Evolutionary conservation across 2,329 filamentous ascomycete genomes (phyloP).

Genomic region (Dothidotthia symphoricarpi): DNA sequence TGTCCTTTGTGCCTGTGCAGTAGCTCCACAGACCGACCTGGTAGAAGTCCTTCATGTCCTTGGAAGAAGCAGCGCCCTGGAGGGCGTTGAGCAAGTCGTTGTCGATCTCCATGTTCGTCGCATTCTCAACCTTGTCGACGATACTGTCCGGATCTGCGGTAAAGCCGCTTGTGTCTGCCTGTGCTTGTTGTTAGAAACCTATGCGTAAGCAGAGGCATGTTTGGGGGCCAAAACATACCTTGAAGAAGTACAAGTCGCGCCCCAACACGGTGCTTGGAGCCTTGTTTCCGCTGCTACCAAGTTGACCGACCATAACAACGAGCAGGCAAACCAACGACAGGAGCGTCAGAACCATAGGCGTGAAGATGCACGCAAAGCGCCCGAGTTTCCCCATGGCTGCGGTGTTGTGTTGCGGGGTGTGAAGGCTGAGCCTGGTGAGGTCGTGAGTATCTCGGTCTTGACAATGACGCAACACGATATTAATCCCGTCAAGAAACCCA

Average conservation of each 20-base stretch:
- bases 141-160: constrained; percentile 49
- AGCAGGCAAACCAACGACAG: constrained; percentile 69
- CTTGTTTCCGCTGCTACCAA: constrained; percentile 43
- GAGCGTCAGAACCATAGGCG: constrained; percentile 80
- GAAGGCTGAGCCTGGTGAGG: constrained; percentile 11
- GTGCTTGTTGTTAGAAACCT: constrained; percentile 14
- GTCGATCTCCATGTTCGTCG: constrained; percentile 33
- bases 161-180: constrained; percentile 52
- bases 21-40: constrained; percentile 83
- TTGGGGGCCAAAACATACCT: constrained; percentile 44
- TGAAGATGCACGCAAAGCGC: constrained; percentile 79
- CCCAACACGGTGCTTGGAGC: constrained; percentile 44
- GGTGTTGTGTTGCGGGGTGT: constrained; percentile 11
- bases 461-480: not conserved
- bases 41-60: constrained; percentile 70
- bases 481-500: not conserved
- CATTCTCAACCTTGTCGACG: constrained; percentile 21
- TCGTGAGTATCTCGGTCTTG: too few species aligned
- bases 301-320: constrained; percentile 58
- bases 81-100: constrained; percentile 44
- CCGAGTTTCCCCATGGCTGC: constrained; percentile 68
- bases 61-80: constrained; percentile 36
- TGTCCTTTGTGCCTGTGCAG: constrained; percentile 64
- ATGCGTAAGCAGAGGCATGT: not conserved
- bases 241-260: constrained; percentile 56